These are phyloP conservation scores for Alternaria dauci DNA, from an alignment of 2,329 filamentous ascomycete genomes.

Conservation along the genomic window DNA sequence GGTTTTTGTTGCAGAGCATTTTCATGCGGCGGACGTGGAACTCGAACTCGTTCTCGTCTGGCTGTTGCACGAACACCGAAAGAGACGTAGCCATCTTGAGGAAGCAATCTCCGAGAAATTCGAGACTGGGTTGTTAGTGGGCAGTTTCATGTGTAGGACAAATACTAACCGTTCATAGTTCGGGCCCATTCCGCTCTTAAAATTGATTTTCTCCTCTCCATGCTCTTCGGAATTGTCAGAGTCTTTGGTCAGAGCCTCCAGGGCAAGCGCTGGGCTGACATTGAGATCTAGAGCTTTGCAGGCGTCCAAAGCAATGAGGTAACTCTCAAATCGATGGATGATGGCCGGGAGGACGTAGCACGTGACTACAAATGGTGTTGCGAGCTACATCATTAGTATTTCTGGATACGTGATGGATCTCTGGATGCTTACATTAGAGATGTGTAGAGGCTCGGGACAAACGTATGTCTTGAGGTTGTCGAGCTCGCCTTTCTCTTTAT, in stretches of 20 bases:
- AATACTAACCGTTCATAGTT: slow-evolving; percentile 79
- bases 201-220: slow-evolving; percentile 71
- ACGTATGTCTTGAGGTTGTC: slow-evolving; percentile 68
- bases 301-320: slow-evolving; percentile 80
- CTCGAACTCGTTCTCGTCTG: slow-evolving; percentile 81
- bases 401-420: neutral
- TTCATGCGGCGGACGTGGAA: slow-evolving; percentile 92
- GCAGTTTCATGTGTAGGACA: neutral
- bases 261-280: slow-evolving; percentile 72
- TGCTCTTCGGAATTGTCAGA: slow-evolving; percentile 84
- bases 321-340: slow-evolving; percentile 82
- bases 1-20: slow-evolving; percentile 88
- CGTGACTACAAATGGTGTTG: slow-evolving; percentile 73
- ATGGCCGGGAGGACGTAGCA: slow-evolving; percentile 82
- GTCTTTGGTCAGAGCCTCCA: slow-evolving; percentile 93
- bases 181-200: slow-evolving; percentile 85
- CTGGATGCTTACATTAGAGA: slow-evolving; percentile 72
- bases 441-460: slow-evolving; percentile 76
- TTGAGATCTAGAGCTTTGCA: slow-evolving; percentile 70
- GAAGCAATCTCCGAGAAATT: slow-evolving; percentile 93
- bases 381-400: slow-evolving; percentile 62
- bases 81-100: slow-evolving; percentile 96
- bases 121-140: slow-evolving; percentile 59
- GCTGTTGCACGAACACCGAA: slow-evolving; percentile 78
- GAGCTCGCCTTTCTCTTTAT: slow-evolving; percentile 62